phyloP scores from a whole-genome alignment of 306 rosid genomes.

The Prunus armeniaca region DNA sequence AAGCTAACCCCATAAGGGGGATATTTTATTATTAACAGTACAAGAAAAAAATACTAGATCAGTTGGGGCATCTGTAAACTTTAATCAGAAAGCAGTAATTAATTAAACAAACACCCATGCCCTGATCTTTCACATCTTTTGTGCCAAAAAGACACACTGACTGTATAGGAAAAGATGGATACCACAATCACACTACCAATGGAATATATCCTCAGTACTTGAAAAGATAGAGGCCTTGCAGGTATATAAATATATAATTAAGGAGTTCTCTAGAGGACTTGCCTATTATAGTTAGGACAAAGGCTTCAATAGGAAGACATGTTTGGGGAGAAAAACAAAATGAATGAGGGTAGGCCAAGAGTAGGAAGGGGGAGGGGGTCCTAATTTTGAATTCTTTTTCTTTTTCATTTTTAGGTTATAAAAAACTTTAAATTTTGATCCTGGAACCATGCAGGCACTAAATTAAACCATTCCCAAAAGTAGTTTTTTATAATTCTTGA shows the following conservation, averaged over 20 bases:
- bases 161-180: background rate
- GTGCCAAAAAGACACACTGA: background rate
- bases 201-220: constrained; percentile 8
- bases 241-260: background rate
- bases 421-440: no score
- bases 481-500: no score
- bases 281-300: no score
- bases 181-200: background rate
- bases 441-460: no score
- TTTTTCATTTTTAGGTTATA: no score
- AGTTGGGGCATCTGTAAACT: background rate
- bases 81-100: background rate
- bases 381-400: no score
- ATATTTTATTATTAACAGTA: background rate
- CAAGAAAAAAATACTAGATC: background rate
- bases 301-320: no score
- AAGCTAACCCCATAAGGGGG: background rate
- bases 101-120: background rate
- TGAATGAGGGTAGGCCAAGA: no score
- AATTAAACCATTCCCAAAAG: no score
- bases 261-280: no score
- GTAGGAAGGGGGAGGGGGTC: no score
- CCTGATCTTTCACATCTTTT: background rate
- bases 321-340: no score
- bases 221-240: constrained; percentile 5